Evolutionary conservation across 139 green algal genomes (phyloP).

Genomic region (Micractinium conductrix): DNA sequence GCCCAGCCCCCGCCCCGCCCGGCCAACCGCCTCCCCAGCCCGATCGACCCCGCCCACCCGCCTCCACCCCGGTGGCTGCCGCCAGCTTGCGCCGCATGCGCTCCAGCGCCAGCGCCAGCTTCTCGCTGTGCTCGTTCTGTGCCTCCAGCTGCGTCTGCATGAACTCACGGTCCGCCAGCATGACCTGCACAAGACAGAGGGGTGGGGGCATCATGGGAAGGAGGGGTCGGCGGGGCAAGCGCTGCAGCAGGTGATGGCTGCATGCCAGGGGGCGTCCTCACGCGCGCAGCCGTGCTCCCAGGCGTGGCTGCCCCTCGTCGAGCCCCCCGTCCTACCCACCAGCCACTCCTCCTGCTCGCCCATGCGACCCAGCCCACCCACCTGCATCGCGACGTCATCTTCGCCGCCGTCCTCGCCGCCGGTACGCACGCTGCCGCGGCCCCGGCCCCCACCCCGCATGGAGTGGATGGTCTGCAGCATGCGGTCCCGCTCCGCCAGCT

Average conservation of each 20-base stretch:
- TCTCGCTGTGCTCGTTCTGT: constrained; percentile 39
- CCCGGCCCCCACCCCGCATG: constrained; percentile 5
- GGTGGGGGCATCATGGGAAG: too few relatives aligned
- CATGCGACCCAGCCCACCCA: background rate
- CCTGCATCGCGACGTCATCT: constrained; percentile 41
- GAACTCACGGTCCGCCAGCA: constrained; percentile 61
- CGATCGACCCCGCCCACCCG: background rate
- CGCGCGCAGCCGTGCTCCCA: too few relatives aligned
- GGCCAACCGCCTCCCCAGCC: too few relatives aligned
- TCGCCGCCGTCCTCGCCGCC: constrained; percentile 19
- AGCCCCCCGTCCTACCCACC: too few relatives aligned
- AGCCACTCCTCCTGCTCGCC: too few relatives aligned
- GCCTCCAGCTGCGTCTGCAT: constrained; percentile 46
- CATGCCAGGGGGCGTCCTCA: background rate
- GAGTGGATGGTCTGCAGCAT: constrained; percentile 30
- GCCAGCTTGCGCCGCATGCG: constrained; percentile 49
- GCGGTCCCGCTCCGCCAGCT: constrained; percentile 49
- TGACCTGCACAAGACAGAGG: constrained; percentile 26
- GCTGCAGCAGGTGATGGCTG: too few relatives aligned
- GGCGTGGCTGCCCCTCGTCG: too few relatives aligned
- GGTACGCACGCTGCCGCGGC: background rate
- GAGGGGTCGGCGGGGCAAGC: too few relatives aligned
- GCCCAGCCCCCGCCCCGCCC: too few relatives aligned
- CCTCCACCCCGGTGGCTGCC: constrained; percentile 17
- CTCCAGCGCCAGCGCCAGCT: constrained; percentile 45